Evolutionary conservation across 805 yeast species (phyloP).

Genomic region (Yarrowia sp.): DNA sequence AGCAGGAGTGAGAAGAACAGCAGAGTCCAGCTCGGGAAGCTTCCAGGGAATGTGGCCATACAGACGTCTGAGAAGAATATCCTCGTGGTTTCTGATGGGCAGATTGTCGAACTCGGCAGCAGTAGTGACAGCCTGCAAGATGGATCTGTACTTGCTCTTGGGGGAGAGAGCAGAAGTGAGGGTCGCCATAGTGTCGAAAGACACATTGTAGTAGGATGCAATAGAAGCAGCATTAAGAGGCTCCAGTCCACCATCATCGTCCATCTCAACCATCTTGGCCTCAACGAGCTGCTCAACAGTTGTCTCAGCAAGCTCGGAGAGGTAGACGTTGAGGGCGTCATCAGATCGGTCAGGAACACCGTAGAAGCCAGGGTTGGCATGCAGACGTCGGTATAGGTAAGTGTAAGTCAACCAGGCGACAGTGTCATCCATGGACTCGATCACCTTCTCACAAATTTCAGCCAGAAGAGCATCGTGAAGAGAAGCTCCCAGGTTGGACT

Average conservation of each 20-base stretch:
- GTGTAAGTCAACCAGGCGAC: constrained; percentile 90
- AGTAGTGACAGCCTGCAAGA: constrained; percentile 69
- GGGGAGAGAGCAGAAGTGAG: constrained; percentile 59
- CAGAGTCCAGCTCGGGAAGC: constrained; percentile 48
- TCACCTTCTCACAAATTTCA: constrained; percentile 72
- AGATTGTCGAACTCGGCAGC: constrained; percentile 77
- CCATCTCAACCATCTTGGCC: constrained; percentile 67
- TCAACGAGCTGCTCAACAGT: constrained; percentile 65
- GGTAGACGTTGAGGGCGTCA: constrained; percentile 75
- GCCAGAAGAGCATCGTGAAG: constrained; percentile 73
- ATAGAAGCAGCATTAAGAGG: constrained; percentile 78
- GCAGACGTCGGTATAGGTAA: constrained; percentile 80
- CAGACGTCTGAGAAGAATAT: constrained; percentile 55
- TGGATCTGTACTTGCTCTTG: constrained; percentile 63
- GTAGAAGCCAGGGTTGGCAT: constrained; percentile 85
- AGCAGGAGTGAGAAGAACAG: constrained; percentile 56
- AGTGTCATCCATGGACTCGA: constrained; percentile 78
- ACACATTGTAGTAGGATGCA: constrained; percentile 72
- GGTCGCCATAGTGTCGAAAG: constrained; percentile 70
- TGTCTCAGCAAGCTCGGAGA: constrained; percentile 83
- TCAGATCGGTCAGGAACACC: constrained; percentile 72
- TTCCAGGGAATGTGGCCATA: constrained; percentile 71
- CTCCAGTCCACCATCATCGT: constrained; percentile 53
- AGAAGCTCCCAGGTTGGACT: constrained; percentile 67
- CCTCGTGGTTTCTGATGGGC: constrained; percentile 70